A percentile compares a stretch with the other conserved stretches of the same genome.
phyloP scores from a whole-genome alignment of 306 rosid genomes.

The Cicer cuneatum region DNA sequence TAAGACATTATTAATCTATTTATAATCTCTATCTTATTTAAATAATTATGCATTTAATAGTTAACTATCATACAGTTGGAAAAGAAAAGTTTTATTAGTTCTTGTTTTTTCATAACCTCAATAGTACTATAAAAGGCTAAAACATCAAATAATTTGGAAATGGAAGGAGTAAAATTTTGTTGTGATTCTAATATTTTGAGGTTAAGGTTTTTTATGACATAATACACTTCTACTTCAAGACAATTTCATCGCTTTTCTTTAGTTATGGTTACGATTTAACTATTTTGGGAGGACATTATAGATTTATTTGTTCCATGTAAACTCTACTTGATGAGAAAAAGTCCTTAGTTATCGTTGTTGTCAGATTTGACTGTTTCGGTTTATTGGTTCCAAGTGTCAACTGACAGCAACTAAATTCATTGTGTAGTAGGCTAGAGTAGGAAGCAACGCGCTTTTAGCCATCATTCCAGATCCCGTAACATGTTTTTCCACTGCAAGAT shows the following conservation, averaged over 20 bases:
- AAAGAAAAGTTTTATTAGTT: too few species aligned
- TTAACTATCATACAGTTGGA: too few species aligned
- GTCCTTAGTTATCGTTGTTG: background rate
- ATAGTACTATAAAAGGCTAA: background rate
- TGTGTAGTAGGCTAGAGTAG: constrained; percentile 80
- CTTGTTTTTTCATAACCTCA: background rate
- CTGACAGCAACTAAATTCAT: constrained; percentile 46
- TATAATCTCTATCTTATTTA: too few species aligned
- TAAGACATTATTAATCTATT: too few species aligned
- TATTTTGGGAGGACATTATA: background rate
- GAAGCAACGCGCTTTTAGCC: constrained; percentile 77
- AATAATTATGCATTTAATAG: too few species aligned
- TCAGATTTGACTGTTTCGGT: background rate
- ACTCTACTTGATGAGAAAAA: background rate
- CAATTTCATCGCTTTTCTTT: constrained; percentile 19
- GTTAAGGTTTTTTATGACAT: constrained; percentile 14
- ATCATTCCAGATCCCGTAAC: constrained; percentile 95
- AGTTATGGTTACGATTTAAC: background rate
- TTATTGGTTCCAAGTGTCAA: constrained; percentile 46
- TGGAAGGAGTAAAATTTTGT: background rate
- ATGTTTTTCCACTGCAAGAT: constrained; percentile 93
- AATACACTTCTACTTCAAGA: background rate
- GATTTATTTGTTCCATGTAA: background rate
- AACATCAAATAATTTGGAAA: background rate
- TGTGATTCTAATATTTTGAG: constrained; percentile 12